Percentiles rank a stretch among this genome's conserved stretches.
Evolutionary conservation across 495 filamentous ascomycete genomes (phyloP).

Genomic region (Penicillium arizonense): DNA sequence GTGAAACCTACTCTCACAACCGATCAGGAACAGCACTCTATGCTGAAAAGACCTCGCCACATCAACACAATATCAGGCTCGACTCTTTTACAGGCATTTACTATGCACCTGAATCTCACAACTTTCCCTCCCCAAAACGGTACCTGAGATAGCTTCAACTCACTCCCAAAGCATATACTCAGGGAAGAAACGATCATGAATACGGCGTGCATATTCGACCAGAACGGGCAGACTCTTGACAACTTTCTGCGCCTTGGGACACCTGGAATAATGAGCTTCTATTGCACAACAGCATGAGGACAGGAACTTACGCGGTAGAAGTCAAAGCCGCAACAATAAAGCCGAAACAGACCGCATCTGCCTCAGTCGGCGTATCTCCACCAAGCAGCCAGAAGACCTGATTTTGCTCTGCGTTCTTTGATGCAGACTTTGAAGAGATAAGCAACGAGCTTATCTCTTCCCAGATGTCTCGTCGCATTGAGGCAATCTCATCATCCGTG

Average conservation of each 20-base stretch:
- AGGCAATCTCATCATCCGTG: conserved; percentile 44
- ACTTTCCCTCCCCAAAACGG: too few species aligned
- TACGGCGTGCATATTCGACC: conserved; percentile 54
- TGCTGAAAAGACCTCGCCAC: too few species aligned
- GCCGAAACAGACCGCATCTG: conserved; percentile 55
- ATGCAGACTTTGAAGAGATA: conserved; percentile 25
- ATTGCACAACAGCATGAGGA: neutral
- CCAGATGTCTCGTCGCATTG: conserved; percentile 52
- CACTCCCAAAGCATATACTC: conserved; percentile 49
- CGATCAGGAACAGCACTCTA: too few species aligned
- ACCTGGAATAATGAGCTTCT: conserved; percentile 24
- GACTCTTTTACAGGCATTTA: too few species aligned
- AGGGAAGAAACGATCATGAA: conserved; percentile 57
- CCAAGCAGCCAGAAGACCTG: conserved; percentile 58
- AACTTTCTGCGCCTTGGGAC: conserved; percentile 41
- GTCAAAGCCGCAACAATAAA: conserved; percentile 52
- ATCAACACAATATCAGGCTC: too few species aligned
- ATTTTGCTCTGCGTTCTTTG: conserved; percentile 17
- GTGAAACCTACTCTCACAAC: too few species aligned
- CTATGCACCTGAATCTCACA: too few species aligned
- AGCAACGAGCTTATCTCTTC: conserved; percentile 7
- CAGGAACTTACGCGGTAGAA: conserved; percentile 50
- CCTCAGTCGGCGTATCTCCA: conserved; percentile 52
- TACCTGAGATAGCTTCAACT: too few species aligned
- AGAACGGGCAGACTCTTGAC: conserved; percentile 47